These are phyloP conservation scores for Suhomyces vadensis DNA, from an alignment of 805 yeast genomes.

Conservation along the genomic window DNA sequence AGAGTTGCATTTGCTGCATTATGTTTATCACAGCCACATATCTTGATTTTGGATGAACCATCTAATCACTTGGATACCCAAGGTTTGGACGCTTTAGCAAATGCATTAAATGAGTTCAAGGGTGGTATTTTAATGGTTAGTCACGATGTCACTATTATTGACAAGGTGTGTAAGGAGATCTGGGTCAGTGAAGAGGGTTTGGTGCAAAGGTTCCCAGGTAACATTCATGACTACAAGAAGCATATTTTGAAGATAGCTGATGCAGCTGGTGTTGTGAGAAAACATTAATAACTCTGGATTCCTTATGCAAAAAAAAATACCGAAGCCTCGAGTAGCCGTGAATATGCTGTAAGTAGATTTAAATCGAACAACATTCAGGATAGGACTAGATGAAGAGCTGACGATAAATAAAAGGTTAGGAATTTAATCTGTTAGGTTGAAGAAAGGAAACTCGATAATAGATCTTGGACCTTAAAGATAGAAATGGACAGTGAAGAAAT, in stretches of 20 bases:
- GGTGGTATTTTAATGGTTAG: conserved; percentile 98
- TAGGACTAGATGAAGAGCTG: too few relatives aligned
- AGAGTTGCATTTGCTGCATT: conserved; percentile 97
- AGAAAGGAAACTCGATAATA: too few relatives aligned
- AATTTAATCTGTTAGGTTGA: too few relatives aligned
- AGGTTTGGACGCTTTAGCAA: conserved; percentile 93
- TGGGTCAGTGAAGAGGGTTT: conserved; percentile 92
- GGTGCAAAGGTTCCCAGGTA: conserved; percentile 77
- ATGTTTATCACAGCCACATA: conserved; percentile 87
- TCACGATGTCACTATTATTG: conserved; percentile 92
- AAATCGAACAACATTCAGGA: too few relatives aligned
- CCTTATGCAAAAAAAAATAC: too few relatives aligned
- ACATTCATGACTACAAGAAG: conserved; percentile 85
- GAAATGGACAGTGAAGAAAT: too few relatives aligned
- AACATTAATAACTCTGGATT: conserved; percentile 67
- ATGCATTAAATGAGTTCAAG: conserved; percentile 80
- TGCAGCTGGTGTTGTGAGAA: conserved; percentile 86
- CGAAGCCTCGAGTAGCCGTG: too few relatives aligned
- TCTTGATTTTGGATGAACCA: conserved; percentile 93
- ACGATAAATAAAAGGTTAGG: too few relatives aligned
- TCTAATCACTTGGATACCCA: conserved; percentile 97
- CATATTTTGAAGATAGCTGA: conserved; percentile 79
- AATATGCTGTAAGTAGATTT: too few relatives aligned
- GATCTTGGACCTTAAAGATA: too few relatives aligned
- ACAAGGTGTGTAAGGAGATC: conserved; percentile 86